Base-by-base conservation (phyloP, 176 grass and related monocot species). In the Pontederia crassipes region DNA sequence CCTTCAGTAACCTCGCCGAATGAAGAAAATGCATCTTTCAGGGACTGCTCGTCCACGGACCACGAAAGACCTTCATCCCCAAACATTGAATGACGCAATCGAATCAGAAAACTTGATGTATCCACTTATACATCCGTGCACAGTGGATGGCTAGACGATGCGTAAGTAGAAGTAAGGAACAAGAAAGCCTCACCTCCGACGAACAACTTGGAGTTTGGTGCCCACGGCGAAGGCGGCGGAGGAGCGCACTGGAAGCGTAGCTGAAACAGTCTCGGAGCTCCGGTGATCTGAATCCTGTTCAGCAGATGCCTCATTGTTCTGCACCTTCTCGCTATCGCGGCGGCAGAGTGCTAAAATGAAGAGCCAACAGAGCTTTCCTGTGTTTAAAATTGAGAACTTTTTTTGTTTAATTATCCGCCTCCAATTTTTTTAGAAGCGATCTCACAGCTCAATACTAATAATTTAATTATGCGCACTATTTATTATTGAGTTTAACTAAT, bases 1-100 rank as follows among this genome's bases (percentile, higher is more conserved):
- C 90, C 86, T 90, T 95, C 90, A 17, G 86, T 79, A 58, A 95
- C 83, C 12, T 79, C 75, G 64, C 86, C 86, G 10, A 95, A 95
- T 11, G 72, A 77, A 62, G 90, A 90, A 69, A 95, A 95, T 12
- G 80, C 83, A 65, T 90, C 90, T 56, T 13, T 84, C 52, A 95
- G 83, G 48, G 86, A 90, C 65, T 78, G 74, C 78, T 95, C 90
- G 74, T 95, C 90, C 57, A 80, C 73, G 1, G 80, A 84, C 83
- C 86, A 90, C 11, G 90, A 84, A 8, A 95, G 62, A 71, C 80
- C 90, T 95, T 67, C 58, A 28, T 4, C 13, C 45, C 61, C 55
- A 28, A 50, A 48, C 29, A 35, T 35, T 35, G 2, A 35, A 35
- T 35, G n/a, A n/a, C n/a, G 57, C 49, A 62, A 57, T 17, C 8